A percentile compares a stretch with the other conserved stretches of the same genome.
phyloP scores from a whole-genome alignment of 176 grass and related monocot species.

The Otatea glauca region DNA sequence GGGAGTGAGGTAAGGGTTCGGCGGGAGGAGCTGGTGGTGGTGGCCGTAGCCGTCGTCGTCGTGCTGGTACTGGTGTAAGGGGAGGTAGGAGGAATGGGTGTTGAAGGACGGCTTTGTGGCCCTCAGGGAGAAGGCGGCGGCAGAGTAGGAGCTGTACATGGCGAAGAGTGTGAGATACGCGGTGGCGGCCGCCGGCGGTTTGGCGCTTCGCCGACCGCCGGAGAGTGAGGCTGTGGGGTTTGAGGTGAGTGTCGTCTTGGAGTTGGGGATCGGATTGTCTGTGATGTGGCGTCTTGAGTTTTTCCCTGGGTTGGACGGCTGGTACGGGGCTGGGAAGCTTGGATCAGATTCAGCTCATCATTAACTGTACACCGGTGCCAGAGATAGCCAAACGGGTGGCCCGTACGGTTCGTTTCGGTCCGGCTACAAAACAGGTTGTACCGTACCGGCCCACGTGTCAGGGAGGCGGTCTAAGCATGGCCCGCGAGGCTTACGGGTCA shows the following conservation, averaged over 20 bases:
- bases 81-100: conserved; percentile 28
- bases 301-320: background rate
- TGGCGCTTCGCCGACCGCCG: background rate
- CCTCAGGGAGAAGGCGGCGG: conserved; percentile 45
- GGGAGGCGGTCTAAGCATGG: too few relatives aligned
- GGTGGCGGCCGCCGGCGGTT: background rate
- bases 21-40: conserved; percentile 40
- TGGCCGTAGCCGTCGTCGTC: conserved; percentile 19
- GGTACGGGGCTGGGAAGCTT: background rate
- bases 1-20: conserved; percentile 20
- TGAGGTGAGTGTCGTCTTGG: conserved; percentile 24
- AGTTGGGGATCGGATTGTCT: background rate
- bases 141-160: conserved; percentile 68
- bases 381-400: too few relatives aligned
- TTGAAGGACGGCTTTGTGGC: conserved; percentile 52
- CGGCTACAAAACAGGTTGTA: too few relatives aligned
- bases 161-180: background rate
- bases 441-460: too few relatives aligned
- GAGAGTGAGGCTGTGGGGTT: background rate
- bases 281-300: conserved; percentile 28
- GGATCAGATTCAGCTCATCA: background rate
- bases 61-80: conserved; percentile 36
- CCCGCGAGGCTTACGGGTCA: too few relatives aligned
- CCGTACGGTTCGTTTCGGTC: too few relatives aligned
- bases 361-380: too few relatives aligned